phyloP scores from a whole-genome alignment of 2,329 filamentous ascomycete genomes.

The Aureobasidium sp. region DNA sequence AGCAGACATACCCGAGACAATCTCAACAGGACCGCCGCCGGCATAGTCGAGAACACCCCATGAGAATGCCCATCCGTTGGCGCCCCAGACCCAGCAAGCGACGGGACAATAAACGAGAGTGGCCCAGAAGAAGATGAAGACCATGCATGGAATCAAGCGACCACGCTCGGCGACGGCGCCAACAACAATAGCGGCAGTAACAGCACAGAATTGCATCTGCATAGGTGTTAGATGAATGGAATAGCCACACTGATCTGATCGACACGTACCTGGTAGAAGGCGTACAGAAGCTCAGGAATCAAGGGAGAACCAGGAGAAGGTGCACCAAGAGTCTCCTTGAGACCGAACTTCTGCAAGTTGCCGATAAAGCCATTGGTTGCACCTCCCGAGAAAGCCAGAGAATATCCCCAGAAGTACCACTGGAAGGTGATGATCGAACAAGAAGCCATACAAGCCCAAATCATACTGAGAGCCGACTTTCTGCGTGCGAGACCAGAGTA shows the following conservation, averaged over 20 bases:
- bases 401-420: slow-evolving; percentile 99
- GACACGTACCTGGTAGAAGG: slow-evolving; percentile 73
- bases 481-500: slow-evolving; percentile 96
- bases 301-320: slow-evolving; percentile 86
- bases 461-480: slow-evolving; percentile 94
- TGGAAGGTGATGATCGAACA: slow-evolving; percentile 89
- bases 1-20: slow-evolving; percentile 85
- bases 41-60: slow-evolving; percentile 95
- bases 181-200: slow-evolving; percentile 84
- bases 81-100: slow-evolving; percentile 94
- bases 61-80: slow-evolving; percentile 84
- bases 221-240: neutral
- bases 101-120: slow-evolving; percentile 96
- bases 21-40: slow-evolving; percentile 94
- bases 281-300: slow-evolving; percentile 82
- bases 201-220: slow-evolving; percentile 94
- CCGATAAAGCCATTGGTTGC: slow-evolving; percentile 88
- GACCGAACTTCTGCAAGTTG: slow-evolving; percentile 78
- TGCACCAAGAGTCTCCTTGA: slow-evolving; percentile 72
- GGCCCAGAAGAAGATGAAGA: slow-evolving; percentile 94
- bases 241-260: neutral
- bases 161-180: slow-evolving; percentile 92
- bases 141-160: slow-evolving; percentile 84
- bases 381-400: slow-evolving; percentile 77
- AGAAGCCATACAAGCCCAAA: slow-evolving; percentile 95